phyloP scores from a whole-genome alignment of 768 basidiomycete species.

The Rhizopogon salebrosus region DNA sequence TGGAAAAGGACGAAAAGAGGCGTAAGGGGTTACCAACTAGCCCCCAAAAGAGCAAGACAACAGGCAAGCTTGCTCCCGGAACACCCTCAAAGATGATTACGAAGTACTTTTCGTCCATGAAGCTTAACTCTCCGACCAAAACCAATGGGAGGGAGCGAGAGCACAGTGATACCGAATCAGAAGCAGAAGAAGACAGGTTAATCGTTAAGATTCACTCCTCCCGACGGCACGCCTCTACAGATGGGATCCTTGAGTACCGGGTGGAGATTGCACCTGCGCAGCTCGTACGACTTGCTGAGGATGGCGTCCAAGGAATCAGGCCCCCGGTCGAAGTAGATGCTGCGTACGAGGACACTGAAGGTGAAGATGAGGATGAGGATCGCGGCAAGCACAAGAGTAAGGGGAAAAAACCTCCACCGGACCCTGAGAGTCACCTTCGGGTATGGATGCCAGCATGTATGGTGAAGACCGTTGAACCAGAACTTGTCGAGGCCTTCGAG shows the following conservation, averaged over 20 bases:
- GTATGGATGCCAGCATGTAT: conserved; percentile 85
- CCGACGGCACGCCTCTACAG: conserved; percentile 67
- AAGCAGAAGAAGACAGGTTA: conserved; percentile 5
- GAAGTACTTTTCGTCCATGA: conserved; percentile 48
- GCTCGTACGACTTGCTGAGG: conserved; percentile 60
- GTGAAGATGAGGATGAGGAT: conserved; percentile 43
- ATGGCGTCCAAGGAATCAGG: conserved; percentile 61
- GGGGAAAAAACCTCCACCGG: conserved; percentile 37
- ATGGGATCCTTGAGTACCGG: conserved; percentile 71
- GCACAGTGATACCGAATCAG: conserved; percentile 4
- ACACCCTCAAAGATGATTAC: conserved; percentile 49
- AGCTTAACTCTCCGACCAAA: conserved; percentile 21
- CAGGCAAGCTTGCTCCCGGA: conserved; percentile 25
- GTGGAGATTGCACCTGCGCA: conserved; percentile 66
- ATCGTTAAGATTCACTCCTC: conserved; percentile 49
- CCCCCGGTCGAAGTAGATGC: conserved; percentile 37
- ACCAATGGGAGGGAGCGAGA: not conserved
- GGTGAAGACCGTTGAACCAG: conserved; percentile 61
- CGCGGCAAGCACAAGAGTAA: conserved; percentile 26
- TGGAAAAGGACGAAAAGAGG: conserved; percentile 39
- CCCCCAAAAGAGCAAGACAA: conserved; percentile 32
- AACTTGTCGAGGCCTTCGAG: conserved; percentile 59
- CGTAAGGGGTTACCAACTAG: conserved; percentile 25
- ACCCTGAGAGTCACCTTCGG: conserved; percentile 49
- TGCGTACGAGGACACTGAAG: conserved; percentile 47